Conservation (phyloP, 345 rosid species). For the Chamaenerion angustifolium region DNA sequence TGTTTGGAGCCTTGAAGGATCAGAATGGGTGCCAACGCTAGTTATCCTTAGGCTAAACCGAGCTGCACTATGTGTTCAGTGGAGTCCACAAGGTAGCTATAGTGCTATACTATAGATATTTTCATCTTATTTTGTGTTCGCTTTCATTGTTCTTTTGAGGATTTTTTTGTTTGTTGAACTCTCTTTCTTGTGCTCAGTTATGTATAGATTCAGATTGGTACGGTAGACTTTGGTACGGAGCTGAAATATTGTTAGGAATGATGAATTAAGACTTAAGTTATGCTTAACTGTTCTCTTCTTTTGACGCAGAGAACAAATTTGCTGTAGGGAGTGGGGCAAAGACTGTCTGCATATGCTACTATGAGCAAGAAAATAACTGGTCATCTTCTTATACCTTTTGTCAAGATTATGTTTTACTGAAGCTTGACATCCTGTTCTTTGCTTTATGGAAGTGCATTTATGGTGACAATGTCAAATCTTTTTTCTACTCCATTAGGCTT, state of each 20-base stretch:
- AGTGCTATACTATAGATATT: background rate
- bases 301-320: slow-evolving; percentile 68
- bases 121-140: background rate
- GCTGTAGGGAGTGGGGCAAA: slow-evolving; percentile 99
- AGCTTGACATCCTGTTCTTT: no score
- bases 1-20: slow-evolving; percentile 84
- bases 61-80: slow-evolving; percentile 90
- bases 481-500: no score
- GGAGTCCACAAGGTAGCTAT: slow-evolving; percentile 83
- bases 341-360: slow-evolving; percentile 94
- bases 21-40: slow-evolving; percentile 89
- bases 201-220: no score
- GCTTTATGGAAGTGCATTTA: no score
- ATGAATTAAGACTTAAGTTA: background rate
- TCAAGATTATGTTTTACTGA: slow-evolving; percentile 8
- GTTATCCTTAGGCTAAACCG: slow-evolving; percentile 96
- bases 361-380: slow-evolving; percentile 99
- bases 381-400: slow-evolving; percentile 8
- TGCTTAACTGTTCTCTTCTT: background rate
- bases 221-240: no score
- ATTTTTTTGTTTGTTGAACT: no score
- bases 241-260: background rate
- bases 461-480: no score
- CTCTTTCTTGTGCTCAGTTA: no score
- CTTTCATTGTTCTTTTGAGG: background rate